Evolutionary conservation across 1,284 basidiomycete species (phyloP), one percentile per base, ranked within the genome.

Genomic region (Puccinia sorghi): DNA sequence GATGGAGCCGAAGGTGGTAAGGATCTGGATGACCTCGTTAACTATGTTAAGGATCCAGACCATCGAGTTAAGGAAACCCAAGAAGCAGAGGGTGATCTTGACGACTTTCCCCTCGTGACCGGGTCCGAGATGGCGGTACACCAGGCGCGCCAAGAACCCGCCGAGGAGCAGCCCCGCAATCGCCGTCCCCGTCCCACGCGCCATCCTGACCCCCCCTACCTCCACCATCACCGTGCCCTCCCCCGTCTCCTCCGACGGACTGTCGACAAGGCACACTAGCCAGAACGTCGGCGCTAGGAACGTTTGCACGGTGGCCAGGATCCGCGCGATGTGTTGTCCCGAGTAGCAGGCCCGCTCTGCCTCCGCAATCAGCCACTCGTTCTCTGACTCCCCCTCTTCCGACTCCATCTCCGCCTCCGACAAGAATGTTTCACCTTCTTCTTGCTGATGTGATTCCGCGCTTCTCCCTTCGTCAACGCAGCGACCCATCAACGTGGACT

Each of bases 1-100:
- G 22, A 70, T 61, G 13, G n/a, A 3, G 22, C 50, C 75, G 9
- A 77, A 22, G 25, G 22, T 15, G 22, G 63, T 22, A 11, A 79
- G n/a, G 41, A 79, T 54, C 2, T 57, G 89, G 37, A 97, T 93
- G 2, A 95, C 93, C 84, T 97, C 93, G 84, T 96, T 93, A 0
- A 94, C 94, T 73, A 97, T 94, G 9, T 91, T 92, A 88, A 95
- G 93, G 82, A 97, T 96, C 94, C 94, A 97, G 5, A 97, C 90
- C 82, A 96, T 89, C 15, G 93, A 88, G 52, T 95, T 91, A 43
- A 90, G 85, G 85, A 97, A 97, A 0, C 94, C 94, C 87, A 93
- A 90, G 52, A 90, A 91, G 83, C 93, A 95, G 20, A 93, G 48
- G 2, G 46, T 20, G 41, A 70, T 37, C 17, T 70, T 77, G 4